These are phyloP conservation scores for Plasmodium berghei DNA, from an alignment of 169 alveolate genomes.

Conservation along the genomic window DNA sequence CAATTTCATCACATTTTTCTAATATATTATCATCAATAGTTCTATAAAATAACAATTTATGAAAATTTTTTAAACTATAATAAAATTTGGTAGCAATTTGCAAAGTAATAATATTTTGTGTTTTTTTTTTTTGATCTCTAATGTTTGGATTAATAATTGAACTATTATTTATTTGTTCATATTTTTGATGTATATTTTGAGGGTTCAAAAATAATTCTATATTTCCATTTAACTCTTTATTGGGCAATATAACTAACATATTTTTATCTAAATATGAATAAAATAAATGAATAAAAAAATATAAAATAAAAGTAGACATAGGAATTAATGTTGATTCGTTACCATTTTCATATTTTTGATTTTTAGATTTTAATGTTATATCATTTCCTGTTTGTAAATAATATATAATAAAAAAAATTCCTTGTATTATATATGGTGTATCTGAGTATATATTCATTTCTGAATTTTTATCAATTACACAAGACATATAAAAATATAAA, in stretches of 20 bases:
- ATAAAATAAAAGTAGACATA: slow-evolving; percentile 43
- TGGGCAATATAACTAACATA: not conserved
- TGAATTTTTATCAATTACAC: slow-evolving; percentile 43
- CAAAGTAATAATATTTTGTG: slow-evolving; percentile 32
- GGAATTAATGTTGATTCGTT: slow-evolving; percentile 69
- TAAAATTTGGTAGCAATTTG: slow-evolving; percentile 66
- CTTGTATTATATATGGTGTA: slow-evolving; percentile 68
- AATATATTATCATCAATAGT: slow-evolving; percentile 28
- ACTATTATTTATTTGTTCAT: no score
- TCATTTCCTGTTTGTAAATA: slow-evolving; percentile 75
- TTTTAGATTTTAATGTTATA: slow-evolving; percentile 41
- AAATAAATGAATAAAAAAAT: slow-evolving; percentile 62
- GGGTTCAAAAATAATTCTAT: slow-evolving; percentile 41
- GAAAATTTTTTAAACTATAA: slow-evolving; percentile 41
- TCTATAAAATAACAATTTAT: slow-evolving; percentile 31
- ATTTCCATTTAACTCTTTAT: not conserved
- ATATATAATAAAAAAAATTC: slow-evolving; percentile 32
- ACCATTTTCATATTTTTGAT: slow-evolving; percentile 21
- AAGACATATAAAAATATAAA: slow-evolving; percentile 46
- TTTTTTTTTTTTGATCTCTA: not conserved
- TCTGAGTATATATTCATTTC: slow-evolving; percentile 35
- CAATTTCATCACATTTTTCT: not conserved
- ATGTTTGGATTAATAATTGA: no score
- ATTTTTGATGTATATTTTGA: no score
- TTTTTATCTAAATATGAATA: slow-evolving; percentile 67